These are phyloP conservation scores for Gnomoniopsis sp. DNA, from an alignment of 2,329 filamentous ascomycete species.

Conservation along the genomic window DNA sequence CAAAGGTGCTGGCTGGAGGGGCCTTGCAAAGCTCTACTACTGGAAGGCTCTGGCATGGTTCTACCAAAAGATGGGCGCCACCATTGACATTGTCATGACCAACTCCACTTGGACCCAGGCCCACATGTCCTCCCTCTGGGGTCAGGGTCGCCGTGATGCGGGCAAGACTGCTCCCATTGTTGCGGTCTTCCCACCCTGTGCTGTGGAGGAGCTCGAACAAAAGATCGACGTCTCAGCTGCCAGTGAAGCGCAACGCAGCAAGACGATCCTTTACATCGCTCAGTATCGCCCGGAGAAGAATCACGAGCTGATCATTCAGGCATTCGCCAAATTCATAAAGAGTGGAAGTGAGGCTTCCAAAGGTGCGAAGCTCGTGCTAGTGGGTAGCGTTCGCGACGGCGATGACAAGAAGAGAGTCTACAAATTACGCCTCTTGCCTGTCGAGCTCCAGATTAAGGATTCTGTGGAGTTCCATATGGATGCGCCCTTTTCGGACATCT, in stretches of 20 bases:
- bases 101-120: conserved; percentile 93
- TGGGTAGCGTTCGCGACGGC: conserved; percentile 89
- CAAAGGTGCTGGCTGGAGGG: conserved; percentile 68
- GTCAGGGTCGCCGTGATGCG: conserved; percentile 47
- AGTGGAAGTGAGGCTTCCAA: conserved; percentile 47
- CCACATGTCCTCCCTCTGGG: conserved; percentile 81
- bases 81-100: conserved; percentile 92
- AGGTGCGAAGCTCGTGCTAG: conserved; percentile 69
- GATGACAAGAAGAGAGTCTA: conserved; percentile 81
- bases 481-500: conserved; percentile 81
- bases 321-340: conserved; percentile 75
- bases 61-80: conserved; percentile 79
- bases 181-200: conserved; percentile 88
- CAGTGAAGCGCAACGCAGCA: conserved; percentile 67
- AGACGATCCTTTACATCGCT: conserved; percentile 83
- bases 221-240: conserved; percentile 67
- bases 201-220: conserved; percentile 77
- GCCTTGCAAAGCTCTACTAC: conserved; percentile 72
- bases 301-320: conserved; percentile 78
- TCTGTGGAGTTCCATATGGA: conserved; percentile 85
- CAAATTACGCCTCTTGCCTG: conserved; percentile 78
- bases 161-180: conserved; percentile 53
- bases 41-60: conserved; percentile 81
- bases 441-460: conserved; percentile 82
- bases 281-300: conserved; percentile 99